Base-by-base conservation (phyloP, 2,329 filamentous ascomycete species). In the Claviceps citrina region DNA sequence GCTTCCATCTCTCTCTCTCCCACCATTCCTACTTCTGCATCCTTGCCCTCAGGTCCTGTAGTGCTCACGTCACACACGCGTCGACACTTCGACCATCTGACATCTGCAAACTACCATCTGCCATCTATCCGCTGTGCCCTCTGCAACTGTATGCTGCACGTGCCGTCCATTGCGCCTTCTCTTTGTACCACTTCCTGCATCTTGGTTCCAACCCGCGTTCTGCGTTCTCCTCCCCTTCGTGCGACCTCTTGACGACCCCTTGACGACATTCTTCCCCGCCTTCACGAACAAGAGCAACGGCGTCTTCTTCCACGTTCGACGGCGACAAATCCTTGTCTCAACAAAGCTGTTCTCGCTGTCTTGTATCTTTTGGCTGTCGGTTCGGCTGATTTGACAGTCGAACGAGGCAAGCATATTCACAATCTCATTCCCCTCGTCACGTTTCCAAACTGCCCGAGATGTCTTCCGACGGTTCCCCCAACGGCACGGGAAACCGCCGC, bases 401-500 rank as follows among this genome's bases (percentile, higher is more conserved):
- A 28, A 24, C 31, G 7, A 5, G 16, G 10, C 16, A 33, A 28
- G 18, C 31, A 5, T 5, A 22, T 8, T 15, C 27, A 7, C n/a
- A 39, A 5, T 31, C 13, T 13, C 19, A 31, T 18, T 12, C 9
- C 16, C 24, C 25, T n/a, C 2, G 24, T 22, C 31, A 33, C 25
- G 13, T 34, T 12, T 28, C 35, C 15, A 27, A 32, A 33, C 41
- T 36, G 26, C 16, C 45, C 48, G 48, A 39, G 44, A 60, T 61
- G 54, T 56, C 57, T 45, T 52, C 57, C 41, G 59, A 62, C 49
- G 59, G 49, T 45, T 44, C 48, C 43, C 54, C 50, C 47, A 58
- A 55, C 44, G 55, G 51, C 46, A 47, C 47, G 50, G 65, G 68
- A 51, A 58, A 67, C 44, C 69, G 70, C 51, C 69, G 73, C 50